Percentiles rank a stretch among this genome's conserved stretches.
These are phyloP conservation scores for Talaromyces sp. DNA, from an alignment of 2,329 filamentous ascomycete species.

Conservation along the genomic window DNA sequence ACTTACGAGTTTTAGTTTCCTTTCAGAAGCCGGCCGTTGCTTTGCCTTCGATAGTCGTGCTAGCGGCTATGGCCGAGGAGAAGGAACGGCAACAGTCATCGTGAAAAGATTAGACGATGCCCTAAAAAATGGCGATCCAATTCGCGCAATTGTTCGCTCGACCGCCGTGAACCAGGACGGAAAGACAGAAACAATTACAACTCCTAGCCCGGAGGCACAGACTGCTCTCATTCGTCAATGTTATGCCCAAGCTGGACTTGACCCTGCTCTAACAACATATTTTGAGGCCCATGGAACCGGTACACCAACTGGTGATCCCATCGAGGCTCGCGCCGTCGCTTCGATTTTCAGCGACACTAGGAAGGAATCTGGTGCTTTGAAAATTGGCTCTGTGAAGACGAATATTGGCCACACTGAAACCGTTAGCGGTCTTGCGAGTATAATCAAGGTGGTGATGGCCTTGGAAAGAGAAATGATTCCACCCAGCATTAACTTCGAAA, in stretches of 20 bases:
- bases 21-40: neutral
- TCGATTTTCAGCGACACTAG: neutral
- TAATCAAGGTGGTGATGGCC: neutral
- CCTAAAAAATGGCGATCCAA: neutral
- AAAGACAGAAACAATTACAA: constrained; percentile 21
- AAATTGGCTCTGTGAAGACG: neutral
- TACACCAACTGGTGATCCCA: constrained; percentile 24
- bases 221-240: constrained; percentile 37
- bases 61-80: constrained; percentile 61
- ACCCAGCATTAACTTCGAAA: neutral
- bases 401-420: neutral
- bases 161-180: neutral
- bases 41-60: constrained; percentile 43
- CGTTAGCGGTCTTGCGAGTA: neutral
- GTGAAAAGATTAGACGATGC: neutral
- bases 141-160: neutral
- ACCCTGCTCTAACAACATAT: constrained; percentile 17
- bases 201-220: constrained; percentile 26
- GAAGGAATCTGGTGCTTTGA: neutral
- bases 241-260: constrained; percentile 41
- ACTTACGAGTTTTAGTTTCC: neutral
- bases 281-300: constrained; percentile 27
- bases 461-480: neutral
- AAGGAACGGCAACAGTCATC: constrained; percentile 54
- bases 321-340: constrained; percentile 21